Percentiles rank a stretch among this genome's conserved stretches.
phyloP scores from a whole-genome alignment of 495 filamentous ascomycete genomes.

The Tuber magnatum region DNA sequence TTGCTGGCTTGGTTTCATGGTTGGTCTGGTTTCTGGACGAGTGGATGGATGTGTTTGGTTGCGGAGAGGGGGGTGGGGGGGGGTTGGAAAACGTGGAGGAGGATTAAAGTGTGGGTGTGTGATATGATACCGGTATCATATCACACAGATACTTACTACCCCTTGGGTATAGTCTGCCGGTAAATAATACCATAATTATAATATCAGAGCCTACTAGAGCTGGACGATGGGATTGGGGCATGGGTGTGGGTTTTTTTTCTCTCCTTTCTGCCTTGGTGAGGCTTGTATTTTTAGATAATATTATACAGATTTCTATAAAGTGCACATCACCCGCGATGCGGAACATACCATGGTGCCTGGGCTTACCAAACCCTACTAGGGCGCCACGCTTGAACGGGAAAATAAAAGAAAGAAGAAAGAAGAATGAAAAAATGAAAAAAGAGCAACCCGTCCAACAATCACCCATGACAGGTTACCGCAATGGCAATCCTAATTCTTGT shows the following conservation, averaged over 20 bases:
- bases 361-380: background rate
- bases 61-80: background rate
- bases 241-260: background rate
- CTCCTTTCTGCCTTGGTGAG: background rate
- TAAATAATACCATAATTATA: background rate
- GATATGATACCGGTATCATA: background rate
- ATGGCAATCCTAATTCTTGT: conserved; percentile 43
- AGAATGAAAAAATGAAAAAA: background rate
- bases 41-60: background rate
- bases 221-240: background rate
- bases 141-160: background rate
- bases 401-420: background rate
- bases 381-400: background rate
- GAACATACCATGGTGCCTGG: background rate
- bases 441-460: background rate
- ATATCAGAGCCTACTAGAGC: background rate
- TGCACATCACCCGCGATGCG: background rate
- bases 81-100: background rate
- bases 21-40: background rate
- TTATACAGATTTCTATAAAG: background rate
- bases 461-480: background rate
- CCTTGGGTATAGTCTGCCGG: background rate
- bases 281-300: background rate
- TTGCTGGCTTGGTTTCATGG: no score
- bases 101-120: background rate